phyloP scores from a whole-genome alignment of 1,284 basidiomycete species.

The Vanrija sp. region DNA sequence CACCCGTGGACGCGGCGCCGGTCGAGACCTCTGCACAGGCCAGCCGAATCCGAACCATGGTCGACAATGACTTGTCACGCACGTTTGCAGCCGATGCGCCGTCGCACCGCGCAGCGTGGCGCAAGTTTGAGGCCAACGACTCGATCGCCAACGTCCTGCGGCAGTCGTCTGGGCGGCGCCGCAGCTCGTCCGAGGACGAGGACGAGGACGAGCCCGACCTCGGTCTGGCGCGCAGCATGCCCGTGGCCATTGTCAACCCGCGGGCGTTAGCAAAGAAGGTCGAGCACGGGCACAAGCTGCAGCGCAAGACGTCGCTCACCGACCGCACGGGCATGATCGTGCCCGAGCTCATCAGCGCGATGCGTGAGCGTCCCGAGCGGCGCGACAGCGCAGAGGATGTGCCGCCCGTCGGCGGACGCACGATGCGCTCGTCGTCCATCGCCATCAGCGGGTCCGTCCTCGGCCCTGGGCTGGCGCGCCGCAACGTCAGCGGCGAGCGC shows the following conservation, averaged over 20 bases:
- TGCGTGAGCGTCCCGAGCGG: conserved; percentile 24
- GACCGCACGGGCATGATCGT: conserved; percentile 41
- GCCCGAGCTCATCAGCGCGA: conserved; percentile 37
- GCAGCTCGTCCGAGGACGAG: conserved; percentile 21
- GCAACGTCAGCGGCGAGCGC: conserved; percentile 29
- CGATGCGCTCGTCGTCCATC: not conserved
- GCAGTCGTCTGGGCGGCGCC: conserved; percentile 1
- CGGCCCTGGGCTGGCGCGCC: not conserved
- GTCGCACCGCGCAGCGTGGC: conserved; percentile 46
- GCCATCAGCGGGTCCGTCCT: not conserved
- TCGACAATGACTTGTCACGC: conserved; percentile 43
- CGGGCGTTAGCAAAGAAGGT: not conserved
- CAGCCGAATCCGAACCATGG: conserved; percentile 22
- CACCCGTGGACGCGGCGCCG: not conserved
- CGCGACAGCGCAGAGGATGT: not conserved
- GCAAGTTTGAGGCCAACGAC: conserved; percentile 21
- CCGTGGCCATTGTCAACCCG: conserved; percentile 33
- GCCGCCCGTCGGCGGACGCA: not conserved
- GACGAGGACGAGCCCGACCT: conserved; percentile 7
- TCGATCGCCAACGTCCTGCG: conserved; percentile 17
- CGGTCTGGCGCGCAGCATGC: conserved; percentile 39
- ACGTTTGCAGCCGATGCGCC: conserved; percentile 47
- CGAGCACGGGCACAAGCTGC: conserved; percentile 9
- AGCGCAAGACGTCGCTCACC: conserved; percentile 43
- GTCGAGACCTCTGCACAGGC: not conserved